Conservation (phyloP, 1,284 basidiomycete genomes). For the Schizophyllum amplum region DNA sequence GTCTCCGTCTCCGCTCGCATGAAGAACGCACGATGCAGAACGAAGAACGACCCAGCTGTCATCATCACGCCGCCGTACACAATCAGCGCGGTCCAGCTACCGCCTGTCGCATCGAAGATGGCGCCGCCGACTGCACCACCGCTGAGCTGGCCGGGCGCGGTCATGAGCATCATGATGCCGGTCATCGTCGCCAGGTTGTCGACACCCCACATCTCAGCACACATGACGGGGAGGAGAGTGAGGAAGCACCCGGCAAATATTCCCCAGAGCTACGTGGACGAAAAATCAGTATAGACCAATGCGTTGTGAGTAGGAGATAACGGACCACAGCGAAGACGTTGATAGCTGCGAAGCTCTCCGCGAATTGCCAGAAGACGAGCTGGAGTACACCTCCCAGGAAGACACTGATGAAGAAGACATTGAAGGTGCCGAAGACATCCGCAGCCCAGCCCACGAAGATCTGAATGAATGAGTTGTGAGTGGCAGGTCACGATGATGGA, state of each 20-base stretch:
- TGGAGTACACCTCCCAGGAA: slow-evolving; percentile 19
- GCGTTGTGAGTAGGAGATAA: neutral
- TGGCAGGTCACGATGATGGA: neutral
- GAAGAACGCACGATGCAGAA: neutral
- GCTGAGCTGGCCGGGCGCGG: slow-evolving; percentile 18
- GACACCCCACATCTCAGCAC: slow-evolving; percentile 18
- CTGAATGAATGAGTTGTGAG: slow-evolving; percentile 3
- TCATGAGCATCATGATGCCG: slow-evolving; percentile 18
- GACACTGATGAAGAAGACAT: slow-evolving; percentile 19
- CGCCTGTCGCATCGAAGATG: slow-evolving; percentile 15
- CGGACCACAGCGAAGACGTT: slow-evolving; percentile 15
- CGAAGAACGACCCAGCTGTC: neutral
- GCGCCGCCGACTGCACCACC: slow-evolving; percentile 17
- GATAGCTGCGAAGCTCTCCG: slow-evolving; percentile 15
- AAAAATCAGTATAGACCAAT: neutral
- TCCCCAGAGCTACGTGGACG: slow-evolving; percentile 13
- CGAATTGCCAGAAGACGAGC: slow-evolving; percentile 18
- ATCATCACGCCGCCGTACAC: slow-evolving; percentile 16
- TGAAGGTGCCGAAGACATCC: slow-evolving; percentile 17
- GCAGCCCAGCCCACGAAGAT: slow-evolving; percentile 16
- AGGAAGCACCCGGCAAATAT: slow-evolving; percentile 19
- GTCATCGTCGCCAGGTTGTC: slow-evolving; percentile 19
- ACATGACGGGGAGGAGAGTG: slow-evolving; percentile 18
- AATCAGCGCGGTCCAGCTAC: slow-evolving; percentile 16
- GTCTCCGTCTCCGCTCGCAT: neutral